Evolutionary conservation across 1,139 yeast genomes (phyloP), one percentile per base, ranked within the genome.

Genomic region (Suhomyces kunorum): DNA sequence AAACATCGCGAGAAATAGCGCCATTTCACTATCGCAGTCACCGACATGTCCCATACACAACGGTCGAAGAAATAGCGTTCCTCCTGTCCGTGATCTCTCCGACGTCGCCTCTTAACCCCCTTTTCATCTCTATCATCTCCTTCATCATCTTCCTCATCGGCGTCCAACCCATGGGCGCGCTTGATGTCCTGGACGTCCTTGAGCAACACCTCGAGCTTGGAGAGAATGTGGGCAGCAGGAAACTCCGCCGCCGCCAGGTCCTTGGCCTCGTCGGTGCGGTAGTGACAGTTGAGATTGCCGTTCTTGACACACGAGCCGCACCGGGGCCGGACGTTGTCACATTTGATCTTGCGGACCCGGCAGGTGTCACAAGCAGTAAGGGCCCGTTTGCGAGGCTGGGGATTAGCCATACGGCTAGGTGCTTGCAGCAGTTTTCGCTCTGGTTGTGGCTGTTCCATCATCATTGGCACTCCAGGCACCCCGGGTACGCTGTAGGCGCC

Each of bases 271-370:
- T 58, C 68, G 30, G 61, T 53, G 17, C 61, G 50, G 46, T 65
- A 69, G 43, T 65, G 66, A 47, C 74, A 69, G 29, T 47, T 48
- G 7, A 43, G 34, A 39, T 55, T 58, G 14, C 65, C 67, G 52
- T 59, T 71, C 43, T 65, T 66, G 5, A 50, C 48, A 54, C 83
- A 78, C 17, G 80, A 63, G 0, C 77, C 71, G 53, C 83, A 78
- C 16, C 61, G 50, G 1, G 83, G 83, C 46, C 75, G 63, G 20
- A 52, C 55, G 40, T 79, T 70, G 50, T 78, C 82, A 62, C 83
- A 78, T 49, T 74, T 71, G 41, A 72, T 66, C 48, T 75, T 75
- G 47, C 70, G 71, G 23, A 63, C 40, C 20, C 80, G 62, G 48
- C 80, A 75, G 3, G 69, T 59, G 42, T 72, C 78, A 51, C 80